phyloP scores from a whole-genome alignment of 2,329 filamentous ascomycete species.

The Alternaria arborescens region DNA sequence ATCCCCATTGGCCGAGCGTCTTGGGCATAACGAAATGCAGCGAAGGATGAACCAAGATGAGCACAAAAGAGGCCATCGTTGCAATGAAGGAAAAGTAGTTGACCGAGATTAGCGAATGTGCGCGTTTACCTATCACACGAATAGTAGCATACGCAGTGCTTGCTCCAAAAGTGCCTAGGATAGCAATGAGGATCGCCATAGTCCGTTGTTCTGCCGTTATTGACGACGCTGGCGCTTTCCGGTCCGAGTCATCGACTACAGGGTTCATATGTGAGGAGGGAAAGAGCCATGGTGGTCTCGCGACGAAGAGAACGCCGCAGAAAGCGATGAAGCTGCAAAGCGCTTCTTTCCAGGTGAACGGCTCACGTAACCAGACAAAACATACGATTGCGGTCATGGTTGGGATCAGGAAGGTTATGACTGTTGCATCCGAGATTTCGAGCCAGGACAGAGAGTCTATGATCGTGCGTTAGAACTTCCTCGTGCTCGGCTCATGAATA shows the following conservation, averaged over 20 bases:
- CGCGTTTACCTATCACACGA: slow-evolving; percentile 77
- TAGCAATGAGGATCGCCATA: slow-evolving; percentile 71
- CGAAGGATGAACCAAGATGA: slow-evolving; percentile 64
- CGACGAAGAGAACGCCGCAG: slow-evolving; percentile 80
- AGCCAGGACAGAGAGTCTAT: slow-evolving; percentile 74
- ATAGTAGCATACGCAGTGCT: slow-evolving; percentile 72
- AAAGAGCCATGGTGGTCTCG: slow-evolving; percentile 70
- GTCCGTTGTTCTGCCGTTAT: slow-evolving; percentile 70
- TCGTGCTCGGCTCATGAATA: neutral
- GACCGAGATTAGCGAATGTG: slow-evolving; percentile 80
- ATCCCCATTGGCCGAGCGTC: slow-evolving; percentile 66
- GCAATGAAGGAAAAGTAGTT: slow-evolving; percentile 80
- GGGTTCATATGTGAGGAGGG: slow-evolving; percentile 26
- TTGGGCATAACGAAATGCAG: slow-evolving; percentile 64
- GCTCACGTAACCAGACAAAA: slow-evolving; percentile 74
- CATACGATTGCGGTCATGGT: slow-evolving; percentile 81
- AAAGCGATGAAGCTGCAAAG: slow-evolving; percentile 77
- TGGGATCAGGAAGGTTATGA: slow-evolving; percentile 84
- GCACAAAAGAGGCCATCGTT: slow-evolving; percentile 68
- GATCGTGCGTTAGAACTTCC: neutral
- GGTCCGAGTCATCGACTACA: slow-evolving; percentile 42
- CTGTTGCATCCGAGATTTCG: slow-evolving; percentile 82
- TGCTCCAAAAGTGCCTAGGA: slow-evolving; percentile 78
- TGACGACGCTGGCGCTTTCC: slow-evolving; percentile 10
- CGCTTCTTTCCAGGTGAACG: slow-evolving; percentile 79